Percentiles rank a stretch among this genome's conserved stretches.
These are phyloP conservation scores for Metschnikowia peoriensis DNA, from an alignment of 805 yeast species.

Conservation along the genomic window DNA sequence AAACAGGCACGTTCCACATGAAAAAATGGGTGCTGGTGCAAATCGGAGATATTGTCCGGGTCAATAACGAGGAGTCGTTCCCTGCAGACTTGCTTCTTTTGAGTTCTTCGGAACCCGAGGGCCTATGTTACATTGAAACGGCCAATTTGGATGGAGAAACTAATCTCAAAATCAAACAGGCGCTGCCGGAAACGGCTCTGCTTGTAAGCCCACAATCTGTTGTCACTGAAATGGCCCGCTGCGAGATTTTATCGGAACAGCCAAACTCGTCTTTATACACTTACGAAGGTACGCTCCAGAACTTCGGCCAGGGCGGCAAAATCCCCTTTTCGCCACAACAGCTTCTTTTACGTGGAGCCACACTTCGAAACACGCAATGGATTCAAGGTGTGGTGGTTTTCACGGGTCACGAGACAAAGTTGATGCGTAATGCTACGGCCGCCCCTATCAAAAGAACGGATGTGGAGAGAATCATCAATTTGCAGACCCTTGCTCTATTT, in stretches of 20 bases:
- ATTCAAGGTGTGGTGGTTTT: slow-evolving; percentile 89
- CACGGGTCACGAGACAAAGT: slow-evolving; percentile 97
- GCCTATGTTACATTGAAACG: slow-evolving; percentile 94
- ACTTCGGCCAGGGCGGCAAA: slow-evolving; percentile 45
- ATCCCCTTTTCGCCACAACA: slow-evolving; percentile 88
- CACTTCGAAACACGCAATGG: slow-evolving; percentile 92
- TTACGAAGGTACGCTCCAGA: slow-evolving; percentile 80
- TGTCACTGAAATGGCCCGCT: slow-evolving; percentile 29
- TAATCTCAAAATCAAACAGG: slow-evolving; percentile 90
- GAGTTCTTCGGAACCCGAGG: slow-evolving; percentile 97
- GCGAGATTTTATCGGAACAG: slow-evolving; percentile 71
- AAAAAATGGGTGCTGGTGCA: slow-evolving; percentile 82
- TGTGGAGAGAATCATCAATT: slow-evolving; percentile 90
- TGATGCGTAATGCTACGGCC: slow-evolving; percentile 98
- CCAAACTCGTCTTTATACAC: slow-evolving; percentile 95
- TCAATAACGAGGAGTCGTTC: slow-evolving; percentile 81
- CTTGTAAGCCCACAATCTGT: slow-evolving; percentile 63
- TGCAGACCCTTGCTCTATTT: slow-evolving; percentile 87
- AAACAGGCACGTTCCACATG: slow-evolving; percentile 57
- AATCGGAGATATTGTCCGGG: slow-evolving; percentile 89
- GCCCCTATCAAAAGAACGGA: slow-evolving; percentile 97
- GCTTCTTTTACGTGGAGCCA: slow-evolving; percentile 90
- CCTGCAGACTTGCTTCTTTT: slow-evolving; percentile 90
- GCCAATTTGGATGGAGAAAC: slow-evolving; percentile 98
- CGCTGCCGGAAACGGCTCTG: slow-evolving; percentile 72